phyloP scores from a whole-genome alignment of 345 rosid genomes.

The Eutrema yunnanense region DNA sequence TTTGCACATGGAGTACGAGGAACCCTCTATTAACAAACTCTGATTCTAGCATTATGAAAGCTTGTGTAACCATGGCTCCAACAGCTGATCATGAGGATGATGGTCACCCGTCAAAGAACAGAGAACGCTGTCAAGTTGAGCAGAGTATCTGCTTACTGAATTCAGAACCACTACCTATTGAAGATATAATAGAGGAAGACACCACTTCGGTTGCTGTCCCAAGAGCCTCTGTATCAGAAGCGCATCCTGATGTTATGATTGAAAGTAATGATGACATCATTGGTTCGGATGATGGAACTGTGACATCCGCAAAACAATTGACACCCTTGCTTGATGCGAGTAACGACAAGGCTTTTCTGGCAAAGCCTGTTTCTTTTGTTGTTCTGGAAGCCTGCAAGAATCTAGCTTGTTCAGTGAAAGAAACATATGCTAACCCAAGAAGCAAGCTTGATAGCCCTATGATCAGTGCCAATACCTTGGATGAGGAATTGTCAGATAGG shows the following conservation, averaged over 20 bases:
- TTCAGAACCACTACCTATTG: not conserved
- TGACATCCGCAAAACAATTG: not conserved
- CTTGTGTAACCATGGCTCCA: constrained; percentile 15
- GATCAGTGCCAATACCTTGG: not conserved
- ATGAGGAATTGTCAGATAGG: not conserved
- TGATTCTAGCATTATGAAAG: constrained; percentile 8
- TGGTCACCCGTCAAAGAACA: not conserved
- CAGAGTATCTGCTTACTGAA: not conserved
- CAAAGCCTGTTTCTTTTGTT: constrained; percentile 20
- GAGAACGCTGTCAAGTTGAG: not conserved
- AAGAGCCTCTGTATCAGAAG: constrained; percentile 3
- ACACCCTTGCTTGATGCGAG: constrained; percentile 3
- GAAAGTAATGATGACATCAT: not conserved
- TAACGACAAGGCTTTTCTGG: not conserved
- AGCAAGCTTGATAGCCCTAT: not conserved
- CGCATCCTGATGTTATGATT: not conserved
- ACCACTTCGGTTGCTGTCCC: not conserved
- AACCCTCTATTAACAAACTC: not conserved
- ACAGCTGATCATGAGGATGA: not conserved
- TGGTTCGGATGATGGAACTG: constrained; percentile 3
- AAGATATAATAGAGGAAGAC: constrained; percentile 2
- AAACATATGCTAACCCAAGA: not conserved
- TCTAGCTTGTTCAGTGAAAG: constrained; percentile 12
- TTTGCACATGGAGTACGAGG: not conserved
- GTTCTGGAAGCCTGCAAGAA: not conserved